phyloP scores from a whole-genome alignment of 2,329 filamentous ascomycete genomes.

The Microdochium paspali region DNA sequence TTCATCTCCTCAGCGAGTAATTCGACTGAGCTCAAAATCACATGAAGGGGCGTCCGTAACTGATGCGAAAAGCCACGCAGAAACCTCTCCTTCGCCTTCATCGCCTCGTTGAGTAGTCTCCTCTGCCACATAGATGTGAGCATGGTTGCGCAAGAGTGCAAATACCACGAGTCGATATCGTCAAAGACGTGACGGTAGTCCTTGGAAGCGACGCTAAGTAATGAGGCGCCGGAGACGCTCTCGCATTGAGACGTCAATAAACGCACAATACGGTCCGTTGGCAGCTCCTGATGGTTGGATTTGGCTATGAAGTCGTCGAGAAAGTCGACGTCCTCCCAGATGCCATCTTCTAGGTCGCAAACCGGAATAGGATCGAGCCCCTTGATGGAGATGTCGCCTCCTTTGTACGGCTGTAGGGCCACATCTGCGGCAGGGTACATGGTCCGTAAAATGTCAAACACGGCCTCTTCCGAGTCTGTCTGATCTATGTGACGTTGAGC shows the following conservation, averaged over 20 bases:
- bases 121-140: conserved; percentile 21
- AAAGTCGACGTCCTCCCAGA: conserved; percentile 32
- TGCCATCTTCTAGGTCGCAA: conserved; percentile 21
- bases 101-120: conserved; percentile 20
- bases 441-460: conserved; percentile 18
- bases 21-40: conserved; percentile 25
- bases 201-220: conserved; percentile 21
- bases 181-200: conserved; percentile 21
- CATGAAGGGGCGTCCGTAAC: conserved; percentile 27
- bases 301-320: conserved; percentile 26
- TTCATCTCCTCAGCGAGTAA: conserved; percentile 30
- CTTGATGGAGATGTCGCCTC: conserved; percentile 14
- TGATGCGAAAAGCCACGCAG: conserved; percentile 27
- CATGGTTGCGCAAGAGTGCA: conserved; percentile 20
- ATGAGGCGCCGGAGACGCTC: conserved; percentile 17
- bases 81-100: conserved; percentile 25
- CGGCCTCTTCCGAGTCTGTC: not conserved
- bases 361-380: conserved; percentile 15
- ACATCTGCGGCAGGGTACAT: conserved; percentile 23
- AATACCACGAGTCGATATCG: conserved; percentile 27
- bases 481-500: conserved; percentile 13
- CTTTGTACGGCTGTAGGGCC: conserved; percentile 14
- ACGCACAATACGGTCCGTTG: conserved; percentile 21
- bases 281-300: conserved; percentile 21
- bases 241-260: conserved; percentile 25